Percentiles rank a stretch among this genome's conserved stretches.
Evolutionary conservation across 2,329 filamentous ascomycete genomes (phyloP).

Genomic region (Alternaria angustiovoidea): DNA sequence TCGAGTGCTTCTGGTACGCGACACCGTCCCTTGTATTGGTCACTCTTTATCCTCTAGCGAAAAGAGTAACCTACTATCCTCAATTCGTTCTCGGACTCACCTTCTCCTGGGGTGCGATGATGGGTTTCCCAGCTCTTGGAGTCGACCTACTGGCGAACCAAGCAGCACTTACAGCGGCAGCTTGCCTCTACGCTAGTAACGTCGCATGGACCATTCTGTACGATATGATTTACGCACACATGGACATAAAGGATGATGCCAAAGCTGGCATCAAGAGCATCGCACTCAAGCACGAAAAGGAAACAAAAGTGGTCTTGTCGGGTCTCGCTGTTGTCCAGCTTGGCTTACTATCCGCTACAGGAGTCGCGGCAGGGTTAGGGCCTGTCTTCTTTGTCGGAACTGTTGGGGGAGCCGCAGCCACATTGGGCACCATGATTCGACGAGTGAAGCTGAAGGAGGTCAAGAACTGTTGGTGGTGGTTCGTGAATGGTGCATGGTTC

Average conservation of each 20-base stretch:
- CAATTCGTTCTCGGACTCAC: conserved; percentile 83
- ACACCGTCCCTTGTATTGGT: conserved; percentile 79
- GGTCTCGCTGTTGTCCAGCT: conserved; percentile 75
- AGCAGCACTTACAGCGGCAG: conserved; percentile 70
- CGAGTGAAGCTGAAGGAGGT: conserved; percentile 65
- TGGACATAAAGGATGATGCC: conserved; percentile 86
- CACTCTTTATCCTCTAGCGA: conserved; percentile 80
- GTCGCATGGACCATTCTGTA: conserved; percentile 88
- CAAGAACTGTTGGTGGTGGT: conserved; percentile 71
- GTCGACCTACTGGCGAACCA: conserved; percentile 74
- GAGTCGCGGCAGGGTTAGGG: conserved; percentile 67
- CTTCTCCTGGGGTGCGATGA: conserved; percentile 88
- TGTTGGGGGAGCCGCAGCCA: conserved; percentile 64
- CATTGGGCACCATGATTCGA: conserved; percentile 67
- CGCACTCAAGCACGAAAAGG: conserved; percentile 77
- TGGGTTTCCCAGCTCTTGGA: conserved; percentile 86
- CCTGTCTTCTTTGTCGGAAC: conserved; percentile 66
- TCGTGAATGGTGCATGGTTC: conserved; percentile 67
- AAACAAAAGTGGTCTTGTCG: conserved; percentile 78
- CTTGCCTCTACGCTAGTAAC: conserved; percentile 77
- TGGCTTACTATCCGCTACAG: conserved; percentile 73
- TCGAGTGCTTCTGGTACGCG: conserved; percentile 77
- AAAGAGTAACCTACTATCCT: conserved; percentile 86
- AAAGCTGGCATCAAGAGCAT: conserved; percentile 91
- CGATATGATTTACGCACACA: conserved; percentile 93